Base-by-base conservation (phyloP, 441 rosid genomes). In the Flueggea neowawraea region DNA sequence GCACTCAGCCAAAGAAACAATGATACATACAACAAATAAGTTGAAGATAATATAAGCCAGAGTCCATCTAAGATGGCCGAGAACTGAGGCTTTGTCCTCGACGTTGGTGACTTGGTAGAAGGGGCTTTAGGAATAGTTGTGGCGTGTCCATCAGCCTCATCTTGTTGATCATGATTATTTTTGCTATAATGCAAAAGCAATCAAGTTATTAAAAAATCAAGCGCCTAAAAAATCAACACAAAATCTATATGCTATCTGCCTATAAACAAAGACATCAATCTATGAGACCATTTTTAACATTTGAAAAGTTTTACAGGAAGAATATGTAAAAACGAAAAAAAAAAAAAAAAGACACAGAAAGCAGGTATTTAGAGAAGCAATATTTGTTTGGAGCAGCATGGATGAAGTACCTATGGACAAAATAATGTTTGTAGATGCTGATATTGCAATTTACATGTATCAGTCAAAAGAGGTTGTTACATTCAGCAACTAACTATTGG, bases 1-100 rank as follows among this genome's bases (percentile, higher is more conserved):
- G 98, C 97, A 76, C 95, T 84, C 74, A 93, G 84, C 98, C 98
- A 93, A 60, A 93, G 87, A 80, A 93, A 93, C 60, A 90, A 63
- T 58, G 95, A 87, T 67, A 90, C 91, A 17, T 77, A 81, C 78
- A 85, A 69, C 62, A 93, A 78, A 85, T 90, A 90, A 31, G 81
- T 78, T 15, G 98, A 90, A 66, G 93, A 87, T 68, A 93, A 50
- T 66, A 93, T 77, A 69, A 93, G 93, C 73, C 78, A 60, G 68
- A 93, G 69, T 58, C 97, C 97, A 61, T 88, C 97, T 52, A 90
- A 87, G 76, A 87, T 85, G 62, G 93, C 83, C 74, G 83, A 85
- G 70, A 85, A 60, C 36, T 73, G 91, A 76, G 97, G 91, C 70
- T 79, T 81, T 66, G 62, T 61, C 3, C 28, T 58, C 15, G 87